These are phyloP conservation scores for Cytospora chrysosperma DNA, from an alignment of 2,329 filamentous ascomycete species.

Conservation along the genomic window DNA sequence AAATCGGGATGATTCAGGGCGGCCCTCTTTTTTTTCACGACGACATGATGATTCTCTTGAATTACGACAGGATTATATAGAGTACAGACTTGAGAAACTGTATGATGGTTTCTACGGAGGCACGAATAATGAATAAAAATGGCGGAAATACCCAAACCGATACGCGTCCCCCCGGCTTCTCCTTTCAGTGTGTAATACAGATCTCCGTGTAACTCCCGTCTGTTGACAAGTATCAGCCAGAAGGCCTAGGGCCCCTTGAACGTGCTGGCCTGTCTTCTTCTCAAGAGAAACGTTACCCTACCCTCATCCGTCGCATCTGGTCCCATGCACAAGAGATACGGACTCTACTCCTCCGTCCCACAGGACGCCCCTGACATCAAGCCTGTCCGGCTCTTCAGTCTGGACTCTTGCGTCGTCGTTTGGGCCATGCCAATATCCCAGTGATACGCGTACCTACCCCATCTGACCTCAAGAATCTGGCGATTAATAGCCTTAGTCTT, in stretches of 20 bases:
- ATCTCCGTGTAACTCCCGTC: not conserved
- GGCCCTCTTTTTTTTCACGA: constrained; percentile 14
- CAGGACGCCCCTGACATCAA: too few species aligned
- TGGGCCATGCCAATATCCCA: too few species aligned
- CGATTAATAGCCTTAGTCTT: too few species aligned
- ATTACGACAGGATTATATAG: not conserved
- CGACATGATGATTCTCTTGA: constrained; percentile 14
- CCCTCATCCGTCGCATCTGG: not conserved
- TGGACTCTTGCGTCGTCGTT: too few species aligned
- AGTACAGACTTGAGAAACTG: not conserved
- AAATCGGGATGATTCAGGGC: constrained; percentile 6
- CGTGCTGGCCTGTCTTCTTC: not conserved
- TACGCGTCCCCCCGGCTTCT: too few species aligned
- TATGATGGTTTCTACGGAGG: not conserved
- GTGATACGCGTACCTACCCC: too few species aligned
- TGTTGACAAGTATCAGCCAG: not conserved
- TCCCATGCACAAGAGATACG: too few species aligned
- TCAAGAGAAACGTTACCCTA: not conserved
- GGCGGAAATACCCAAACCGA: not conserved
- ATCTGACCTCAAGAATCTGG: too few species aligned
- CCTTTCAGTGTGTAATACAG: not conserved
- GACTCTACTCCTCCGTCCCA: too few species aligned
- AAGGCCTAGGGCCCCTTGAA: not conserved
- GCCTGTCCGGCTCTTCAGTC: too few species aligned
- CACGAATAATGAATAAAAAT: constrained; percentile 7